Base-by-base conservation (phyloP, 2,329 filamentous ascomycete genomes). In the Gaeumannomyces tritici region DNA sequence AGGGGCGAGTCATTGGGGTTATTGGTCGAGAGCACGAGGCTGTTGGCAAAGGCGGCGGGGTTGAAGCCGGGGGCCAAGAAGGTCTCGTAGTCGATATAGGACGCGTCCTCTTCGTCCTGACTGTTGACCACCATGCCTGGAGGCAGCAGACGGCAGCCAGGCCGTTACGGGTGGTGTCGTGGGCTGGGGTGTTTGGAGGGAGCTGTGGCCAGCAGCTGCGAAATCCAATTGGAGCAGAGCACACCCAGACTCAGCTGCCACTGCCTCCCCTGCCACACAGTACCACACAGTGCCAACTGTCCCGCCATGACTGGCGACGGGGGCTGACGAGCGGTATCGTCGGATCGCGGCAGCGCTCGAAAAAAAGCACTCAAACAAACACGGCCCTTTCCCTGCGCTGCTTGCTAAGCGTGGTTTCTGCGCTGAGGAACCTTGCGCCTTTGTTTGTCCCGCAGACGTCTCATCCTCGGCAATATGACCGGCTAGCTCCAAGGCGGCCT, bases 41-140 rank as follows among this genome's bases (percentile, higher is more conserved):
- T 85, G 74, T 98, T 97, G 69, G 95, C 93, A 72, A 98, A 97
- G 21, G 83, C 77, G 26, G 89, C 81, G 7, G 93, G 85, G 27
- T 88, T 90, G 78, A 99, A 99, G 65, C 83, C 79, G 13, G 92
- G 90, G 59, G 89, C 85, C 66, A 97, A 84, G 70, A 99, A 96
- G 66, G 90, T 84, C 73, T 96, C 91, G 77, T 96, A 96, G 83
- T 98, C 93, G 72, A 99, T 93, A 77, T 99, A 99, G 11, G 91
- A 95, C 55, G 87, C 83, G 63, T 89, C 87, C 57, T 83, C 81
- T 63, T 80, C 77, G 28, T 21, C 42, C 42, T 74, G 74, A 60
- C 72, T 68, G 62, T 70, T 68, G 62, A 68, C 66, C 55, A 71
- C 71, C 72, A 75, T 75, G 29, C 11, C 42, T 51, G 42, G 18